Base-by-base conservation (phyloP, 495 filamentous ascomycete genomes). In the Trichoderma reesei region DNA sequence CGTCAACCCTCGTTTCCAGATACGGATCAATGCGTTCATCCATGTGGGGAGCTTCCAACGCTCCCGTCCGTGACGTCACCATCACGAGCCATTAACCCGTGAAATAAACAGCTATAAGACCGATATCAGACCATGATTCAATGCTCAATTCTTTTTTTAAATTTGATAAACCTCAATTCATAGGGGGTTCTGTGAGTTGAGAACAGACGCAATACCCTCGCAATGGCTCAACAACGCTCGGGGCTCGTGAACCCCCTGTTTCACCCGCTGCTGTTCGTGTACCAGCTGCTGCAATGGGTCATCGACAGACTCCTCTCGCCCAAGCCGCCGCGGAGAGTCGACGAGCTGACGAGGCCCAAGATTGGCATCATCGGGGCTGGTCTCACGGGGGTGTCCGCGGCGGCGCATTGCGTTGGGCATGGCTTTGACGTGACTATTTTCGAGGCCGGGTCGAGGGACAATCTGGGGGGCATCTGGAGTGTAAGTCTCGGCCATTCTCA, bases 331-430 rank as follows among this genome's bases (percentile, higher is more conserved):
- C 80, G 79, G 14, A 84, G 85, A 13, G 73, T 78, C 20, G 72
- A 79, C 1, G 66, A 71, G 6, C 73, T 87, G 38, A 71, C 78
- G 39, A 75, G 84, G 34, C 89, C 88, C 44, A 85, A 83, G 64
- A 82, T 94, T 61, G 90, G 90, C n/a, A 76, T 94, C 59, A 90
- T 94, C 66, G 91, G 90, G 5, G 88, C 90, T 31, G 90, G 91
- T 8, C 75, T 95, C 51, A 96, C 90, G 0, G 91, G 91, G 46
- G 84, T 95, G 3, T 90, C 89, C 1, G 84, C 89, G 8, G 91
- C 91, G 5, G 85, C 88, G 6, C 90, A 96, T 73, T 92, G 90
- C 73, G 84, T 93, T 37, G 90, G 90, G 13, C 90, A 96, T 85
- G 89, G 90, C 59, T 92, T 92, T 64, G 90, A 94, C 70, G 87